Base-by-base conservation (phyloP, 306 rosid species). In the Cyamopsis tetragonoloba region DNA sequence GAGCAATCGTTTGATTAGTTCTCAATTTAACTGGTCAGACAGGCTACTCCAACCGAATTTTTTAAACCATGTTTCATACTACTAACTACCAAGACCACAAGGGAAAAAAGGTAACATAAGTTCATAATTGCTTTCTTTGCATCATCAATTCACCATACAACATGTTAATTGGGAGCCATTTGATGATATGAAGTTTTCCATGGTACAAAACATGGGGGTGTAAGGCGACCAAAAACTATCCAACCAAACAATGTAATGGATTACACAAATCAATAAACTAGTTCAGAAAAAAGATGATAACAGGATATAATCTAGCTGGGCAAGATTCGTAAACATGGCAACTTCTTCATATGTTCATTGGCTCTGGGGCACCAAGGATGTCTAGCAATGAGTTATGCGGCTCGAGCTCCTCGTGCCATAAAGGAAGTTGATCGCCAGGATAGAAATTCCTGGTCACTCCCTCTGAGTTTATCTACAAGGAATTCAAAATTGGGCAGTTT, bases 341-440 rank as follows among this genome's bases (percentile, higher is more conserved):
- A 18, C 64, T 14, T 71, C 73, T 48, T 77, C 79, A 87, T 18
- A 85, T 80, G 92, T 75, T 77, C 99, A 95, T 95, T 0, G 99
- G 97, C 71, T 85, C 96, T 0, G 97, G 64, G 20, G 84, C 34
- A 35, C 84, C 86, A 28, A 90, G 84, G 22, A 86, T 83, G 81
- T 95, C 99, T 41, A 95, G 65, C 55, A 95, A 53, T 0, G 97
- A 90, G 55, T 80, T 82, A 1, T 79, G 87, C 0, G 97, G 74
- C 83, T 88, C 97, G 82, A 95, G 18, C 78, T 95, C 99, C 81
- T 95, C 99, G 0, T 95, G 95, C 99, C 99, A 95, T 3, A 90
- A 3, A 0, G 96, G 92, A 42, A 95, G 95, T 60, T 85, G 65
- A 76, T 90, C 97, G 0, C 95, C 95, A 0, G 96, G 79, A 65